Base-by-base conservation (phyloP, 176 grass and related monocot genomes). In the Lolium perenne region DNA sequence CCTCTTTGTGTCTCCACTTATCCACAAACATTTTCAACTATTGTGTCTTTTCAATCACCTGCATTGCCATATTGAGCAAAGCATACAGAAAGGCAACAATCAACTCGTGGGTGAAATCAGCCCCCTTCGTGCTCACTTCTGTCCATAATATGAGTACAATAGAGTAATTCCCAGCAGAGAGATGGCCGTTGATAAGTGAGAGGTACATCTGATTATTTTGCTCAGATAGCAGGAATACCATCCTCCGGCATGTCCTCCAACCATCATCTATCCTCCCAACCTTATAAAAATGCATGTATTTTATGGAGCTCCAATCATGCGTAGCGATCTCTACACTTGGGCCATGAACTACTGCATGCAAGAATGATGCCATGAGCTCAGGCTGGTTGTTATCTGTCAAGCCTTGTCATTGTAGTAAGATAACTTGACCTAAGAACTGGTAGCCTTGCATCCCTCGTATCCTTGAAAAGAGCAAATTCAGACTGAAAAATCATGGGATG, bases 1-100 rank as follows among this genome's bases (percentile, higher is more conserved):
- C 91, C 53, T 98, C 93, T 74, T 98, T 98, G 74, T 98, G 92
- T 78, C 91, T 93, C 96, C 96, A 98, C 81, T 98, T 98, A 92
- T 98, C 96, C 35, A 98, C 67, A 90, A 91, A 98, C 85, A 98
- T 95, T 85, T 95, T 98, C 10, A 88, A 83, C 87, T 98, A 93
- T 29, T 92, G 92, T 14, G 96, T 91, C 74, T 98, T 98, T 51
- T 43, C 41, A 6, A 7, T 43, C 41, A 43, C 41, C 41, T 98
- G 91, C 93, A 98, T 94, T 45, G 91, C 96, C 56, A 91, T 92
- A 81, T 98, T 98, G 50, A 98, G 91, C 69, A 94, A 85, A 79
- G 93, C 93, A 84, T 86, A 91, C n/a, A 98, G 91, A 83, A 98
- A 94, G 18, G 93, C 91, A 86, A 94, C 96, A 55, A 98, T 87